These are phyloP conservation scores for Hymenoscyphus fructigenus DNA, from an alignment of 2,329 filamentous ascomycete species.

Conservation along the genomic window DNA sequence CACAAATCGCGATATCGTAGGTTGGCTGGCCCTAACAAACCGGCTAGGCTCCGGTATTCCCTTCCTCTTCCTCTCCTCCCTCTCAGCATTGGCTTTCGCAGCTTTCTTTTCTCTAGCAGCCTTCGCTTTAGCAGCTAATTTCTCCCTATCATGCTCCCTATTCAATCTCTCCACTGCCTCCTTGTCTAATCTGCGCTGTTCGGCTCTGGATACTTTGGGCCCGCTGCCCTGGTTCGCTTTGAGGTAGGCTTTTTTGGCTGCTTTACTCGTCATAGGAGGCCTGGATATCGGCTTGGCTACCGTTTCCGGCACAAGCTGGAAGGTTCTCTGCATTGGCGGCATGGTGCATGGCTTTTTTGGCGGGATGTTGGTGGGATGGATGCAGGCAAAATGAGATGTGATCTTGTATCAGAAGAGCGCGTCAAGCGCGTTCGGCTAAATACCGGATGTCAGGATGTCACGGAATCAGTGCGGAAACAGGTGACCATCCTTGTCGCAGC, in stretches of 20 bases:
- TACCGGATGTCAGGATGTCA: neutral
- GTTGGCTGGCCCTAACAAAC: slow-evolving; percentile 54
- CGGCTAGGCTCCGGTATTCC: slow-evolving; percentile 52
- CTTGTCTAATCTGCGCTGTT: slow-evolving; percentile 41
- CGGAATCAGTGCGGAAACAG: neutral
- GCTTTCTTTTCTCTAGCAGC: slow-evolving; percentile 54
- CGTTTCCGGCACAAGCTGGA: slow-evolving; percentile 44
- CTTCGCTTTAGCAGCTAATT: slow-evolving; percentile 52
- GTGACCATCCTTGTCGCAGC: no score
- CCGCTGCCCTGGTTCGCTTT: slow-evolving; percentile 39
- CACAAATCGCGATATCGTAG: slow-evolving; percentile 55
- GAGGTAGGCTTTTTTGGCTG: slow-evolving; percentile 47
- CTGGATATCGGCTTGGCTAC: slow-evolving; percentile 26
- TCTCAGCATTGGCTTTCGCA: slow-evolving; percentile 50
- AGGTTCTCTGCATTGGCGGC: slow-evolving; percentile 43
- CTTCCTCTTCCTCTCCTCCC: slow-evolving; percentile 50
- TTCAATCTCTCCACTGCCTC: slow-evolving; percentile 41
- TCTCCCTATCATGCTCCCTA: slow-evolving; percentile 53
- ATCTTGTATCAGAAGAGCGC: neutral
- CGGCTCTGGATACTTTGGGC: slow-evolving; percentile 43
- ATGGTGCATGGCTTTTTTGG: slow-evolving; percentile 18
- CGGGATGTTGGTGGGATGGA: neutral
- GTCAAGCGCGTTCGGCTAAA: neutral
- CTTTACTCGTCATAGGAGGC: slow-evolving; percentile 50
- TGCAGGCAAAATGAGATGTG: neutral